Percentiles rank a stretch among this genome's conserved stretches.
These are phyloP conservation scores for Tolypocladium paradoxum DNA, from an alignment of 2,329 filamentous ascomycete species.

Conservation along the genomic window DNA sequence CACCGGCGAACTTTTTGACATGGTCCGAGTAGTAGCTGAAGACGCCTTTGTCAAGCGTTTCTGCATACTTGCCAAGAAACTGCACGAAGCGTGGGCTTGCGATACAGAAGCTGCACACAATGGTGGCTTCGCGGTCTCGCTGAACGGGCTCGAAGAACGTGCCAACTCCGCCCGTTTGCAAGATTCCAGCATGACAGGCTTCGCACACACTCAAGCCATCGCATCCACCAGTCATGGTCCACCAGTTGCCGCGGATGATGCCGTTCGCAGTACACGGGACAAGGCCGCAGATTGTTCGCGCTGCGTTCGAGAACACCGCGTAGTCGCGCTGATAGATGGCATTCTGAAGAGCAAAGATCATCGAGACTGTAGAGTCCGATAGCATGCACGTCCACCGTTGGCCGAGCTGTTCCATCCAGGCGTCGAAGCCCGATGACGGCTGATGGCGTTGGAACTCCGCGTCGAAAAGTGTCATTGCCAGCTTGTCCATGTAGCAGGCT, in stretches of 20 bases:
- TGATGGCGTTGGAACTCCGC: conserved; percentile 14
- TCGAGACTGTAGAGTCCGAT: conserved; percentile 8
- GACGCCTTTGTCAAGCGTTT: conserved; percentile 20
- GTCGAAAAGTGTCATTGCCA: conserved; percentile 17
- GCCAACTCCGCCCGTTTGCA: conserved; percentile 14
- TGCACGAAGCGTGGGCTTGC: conserved; percentile 12
- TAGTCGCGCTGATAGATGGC: conserved; percentile 15
- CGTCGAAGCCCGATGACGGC: conserved; percentile 10
- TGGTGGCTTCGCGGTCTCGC: conserved; percentile 6
- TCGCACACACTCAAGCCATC: conserved; percentile 18
- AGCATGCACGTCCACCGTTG: conserved; percentile 15
- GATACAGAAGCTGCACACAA: conserved; percentile 20
- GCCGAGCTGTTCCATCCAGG: conserved; percentile 11
- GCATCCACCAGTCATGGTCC: conserved; percentile 16
- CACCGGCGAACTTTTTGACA: conserved; percentile 16
- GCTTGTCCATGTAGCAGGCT: conserved; percentile 22
- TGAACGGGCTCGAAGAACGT: conserved; percentile 16
- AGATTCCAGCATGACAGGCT: conserved; percentile 20
- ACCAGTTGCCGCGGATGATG: conserved; percentile 21
- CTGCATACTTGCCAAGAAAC: conserved; percentile 14
- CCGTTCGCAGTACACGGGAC: conserved; percentile 17
- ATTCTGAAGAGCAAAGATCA: conserved; percentile 14
- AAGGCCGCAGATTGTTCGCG: conserved; percentile 10
- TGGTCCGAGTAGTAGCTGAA: conserved; percentile 17
- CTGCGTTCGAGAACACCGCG: conserved; percentile 9